Conservation (phyloP, 2,329 filamentous ascomycete genomes). For the Beauveria caledonica region DNA sequence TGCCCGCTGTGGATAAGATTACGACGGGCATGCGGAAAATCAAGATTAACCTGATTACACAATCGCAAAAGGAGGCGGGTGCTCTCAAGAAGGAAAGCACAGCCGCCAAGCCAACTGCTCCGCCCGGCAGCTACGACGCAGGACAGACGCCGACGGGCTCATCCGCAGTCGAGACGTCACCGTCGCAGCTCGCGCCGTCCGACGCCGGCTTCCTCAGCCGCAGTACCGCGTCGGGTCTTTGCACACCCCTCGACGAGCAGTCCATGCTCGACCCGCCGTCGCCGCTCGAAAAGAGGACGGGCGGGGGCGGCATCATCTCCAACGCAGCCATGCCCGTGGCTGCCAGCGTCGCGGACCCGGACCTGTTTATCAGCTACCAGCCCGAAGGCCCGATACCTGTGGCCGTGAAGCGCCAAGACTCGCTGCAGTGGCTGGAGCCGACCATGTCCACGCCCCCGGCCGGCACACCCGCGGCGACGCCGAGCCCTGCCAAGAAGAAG, state of each 20-base stretch:
- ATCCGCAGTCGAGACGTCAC: slow-evolving; percentile 6
- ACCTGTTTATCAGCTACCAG: slow-evolving; percentile 47
- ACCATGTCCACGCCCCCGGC: slow-evolving; percentile 32
- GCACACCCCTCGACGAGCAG: slow-evolving; percentile 1
- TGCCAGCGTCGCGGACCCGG: slow-evolving; percentile 17
- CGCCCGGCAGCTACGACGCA: neutral
- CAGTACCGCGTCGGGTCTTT: slow-evolving; percentile 21
- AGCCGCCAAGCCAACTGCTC: neutral
- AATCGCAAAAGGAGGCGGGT: slow-evolving; percentile 46
- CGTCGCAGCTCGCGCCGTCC: slow-evolving; percentile 11
- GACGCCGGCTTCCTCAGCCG: slow-evolving; percentile 18
- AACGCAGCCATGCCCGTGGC: neutral
- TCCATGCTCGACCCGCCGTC: slow-evolving; percentile 4
- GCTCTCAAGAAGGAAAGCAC: neutral
- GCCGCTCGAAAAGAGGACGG: slow-evolving; percentile 1
- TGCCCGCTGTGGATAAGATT: slow-evolving; percentile 38
- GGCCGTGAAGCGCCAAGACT: slow-evolving; percentile 28
- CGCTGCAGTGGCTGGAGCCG: slow-evolving; percentile 44
- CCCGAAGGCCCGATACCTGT: slow-evolving; percentile 42
- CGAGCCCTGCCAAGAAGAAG: slow-evolving; percentile 28
- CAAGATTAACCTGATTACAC: slow-evolving; percentile 52
- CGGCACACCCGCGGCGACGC: slow-evolving; percentile 23
- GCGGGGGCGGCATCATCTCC: neutral
- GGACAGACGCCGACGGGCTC: neutral
- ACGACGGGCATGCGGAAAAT: slow-evolving; percentile 54